These are phyloP conservation scores for Suillus weaverae DNA, from an alignment of 768 basidiomycete species.

Conservation along the genomic window DNA sequence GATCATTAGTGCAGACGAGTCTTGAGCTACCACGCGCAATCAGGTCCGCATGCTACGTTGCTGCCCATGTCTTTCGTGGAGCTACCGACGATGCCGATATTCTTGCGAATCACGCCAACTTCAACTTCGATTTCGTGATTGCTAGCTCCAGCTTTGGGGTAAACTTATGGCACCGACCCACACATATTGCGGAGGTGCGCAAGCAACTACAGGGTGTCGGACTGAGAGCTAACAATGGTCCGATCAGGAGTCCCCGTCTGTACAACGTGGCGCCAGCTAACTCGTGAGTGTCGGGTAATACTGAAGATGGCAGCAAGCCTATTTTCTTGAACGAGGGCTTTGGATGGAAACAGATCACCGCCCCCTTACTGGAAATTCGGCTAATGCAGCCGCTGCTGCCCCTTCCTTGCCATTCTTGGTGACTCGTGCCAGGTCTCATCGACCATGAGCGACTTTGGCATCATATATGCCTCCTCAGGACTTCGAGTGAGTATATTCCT, in stretches of 20 bases:
- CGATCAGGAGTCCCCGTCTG: not conserved
- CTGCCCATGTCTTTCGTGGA: not conserved
- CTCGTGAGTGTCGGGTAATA: conserved; percentile 8
- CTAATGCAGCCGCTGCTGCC: not conserved
- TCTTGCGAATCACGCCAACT: not conserved
- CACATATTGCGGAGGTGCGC: not conserved
- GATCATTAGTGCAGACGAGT: not conserved
- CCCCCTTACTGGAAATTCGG: not conserved
- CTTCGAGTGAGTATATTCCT: not conserved
- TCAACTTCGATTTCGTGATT: not conserved
- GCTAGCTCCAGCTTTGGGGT: not conserved
- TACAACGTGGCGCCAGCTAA: conserved; percentile 4
- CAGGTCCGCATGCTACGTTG: not conserved
- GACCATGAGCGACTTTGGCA: not conserved
- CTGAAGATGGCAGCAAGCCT: conserved; percentile 9
- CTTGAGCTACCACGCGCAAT: not conserved
- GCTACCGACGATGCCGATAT: not conserved
- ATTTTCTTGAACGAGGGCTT: not conserved
- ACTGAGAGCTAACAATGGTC: not conserved
- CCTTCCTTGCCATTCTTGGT: not conserved
- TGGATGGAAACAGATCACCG: not conserved
- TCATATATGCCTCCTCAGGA: not conserved
- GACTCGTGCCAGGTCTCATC: not conserved
- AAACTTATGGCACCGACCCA: not conserved
- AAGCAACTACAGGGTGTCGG: not conserved